Base-by-base conservation (phyloP, 2,329 filamentous ascomycete species). In the Phoma sp. region DNA sequence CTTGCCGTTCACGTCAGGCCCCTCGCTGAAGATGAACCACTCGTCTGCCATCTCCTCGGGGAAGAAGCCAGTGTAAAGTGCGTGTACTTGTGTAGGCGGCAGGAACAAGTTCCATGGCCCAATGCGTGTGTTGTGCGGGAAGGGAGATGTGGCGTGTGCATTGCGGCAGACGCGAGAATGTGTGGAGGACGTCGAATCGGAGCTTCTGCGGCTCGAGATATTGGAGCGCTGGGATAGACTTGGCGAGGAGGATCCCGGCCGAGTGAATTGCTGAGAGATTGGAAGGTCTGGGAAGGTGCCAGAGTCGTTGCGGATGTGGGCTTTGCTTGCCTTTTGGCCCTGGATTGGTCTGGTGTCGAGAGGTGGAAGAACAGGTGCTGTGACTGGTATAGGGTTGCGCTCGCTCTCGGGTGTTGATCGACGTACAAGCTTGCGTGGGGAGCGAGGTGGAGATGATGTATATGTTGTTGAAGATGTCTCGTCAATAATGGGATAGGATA, bases 21-120 rank as follows among this genome's bases (percentile, higher is more conserved):
- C 71, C 30, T 74, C 67, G 18, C 66, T 67, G 57, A 71, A 72
- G 27, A 74, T 61, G 50, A 70, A 73, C 69, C 70, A 73, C 27
- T 69, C 67, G 30, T 72, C 67, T 2, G 67, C 49, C 59, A 63
- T 65, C 7, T 58, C 52, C 18, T 38, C 11, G 0, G 71, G 69
- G 1, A 41, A n/a, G 60, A 62, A 64, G 2, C 71, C 71, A 40
- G 66, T 62, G 54, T 72, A 68, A 1, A 74, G 58, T 2, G 62
- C 63, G 55, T 62, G 62, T 13, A 70, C 61, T 40, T 72, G 67
- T 6, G 64, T 55, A 0, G 71, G 69, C 1, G 60, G 67, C 7
- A 74, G 62, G 56, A 66, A 71, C n/a, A 74, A 50, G 37, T 72
- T 62, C 70, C 70, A 73, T 2, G 62, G 22, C 0, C 58, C 59